Conservation (phyloP, 257 asterid species). For the Parsonsia alboflavescens region DNA sequence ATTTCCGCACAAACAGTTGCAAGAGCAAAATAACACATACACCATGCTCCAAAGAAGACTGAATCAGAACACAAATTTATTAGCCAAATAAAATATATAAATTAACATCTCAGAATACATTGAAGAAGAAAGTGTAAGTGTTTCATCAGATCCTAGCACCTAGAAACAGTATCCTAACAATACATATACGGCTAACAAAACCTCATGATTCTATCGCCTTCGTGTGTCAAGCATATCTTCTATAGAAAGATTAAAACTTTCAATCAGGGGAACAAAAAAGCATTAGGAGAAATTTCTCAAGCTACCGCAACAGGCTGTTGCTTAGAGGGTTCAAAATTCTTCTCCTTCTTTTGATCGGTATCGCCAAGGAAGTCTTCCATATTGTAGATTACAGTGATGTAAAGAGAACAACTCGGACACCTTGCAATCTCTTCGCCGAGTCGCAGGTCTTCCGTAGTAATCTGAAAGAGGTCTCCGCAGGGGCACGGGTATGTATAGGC, state of each 20-base stretch:
- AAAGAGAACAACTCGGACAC: conserved; percentile 93
- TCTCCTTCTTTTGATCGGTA: conserved; percentile 19
- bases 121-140: neutral
- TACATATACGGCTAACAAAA: neutral
- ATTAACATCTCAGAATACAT: neutral
- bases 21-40: neutral
- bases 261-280: conserved; percentile 11
- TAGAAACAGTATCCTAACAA: neutral
- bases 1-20: no score
- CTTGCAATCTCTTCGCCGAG: conserved; percentile 88
- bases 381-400: conserved; percentile 75
- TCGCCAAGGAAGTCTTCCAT: conserved; percentile 67
- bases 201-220: neutral
- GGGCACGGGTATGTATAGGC: conserved; percentile 92
- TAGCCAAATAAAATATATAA: neutral
- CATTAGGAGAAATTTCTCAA: conserved; percentile 26
- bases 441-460: conserved; percentile 70
- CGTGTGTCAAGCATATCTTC: neutral
- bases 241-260: neutral
- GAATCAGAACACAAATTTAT: neutral
- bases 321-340: conserved; percentile 44
- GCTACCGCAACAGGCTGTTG: conserved; percentile 69
- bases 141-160: neutral
- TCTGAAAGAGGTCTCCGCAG: conserved; percentile 90
- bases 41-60: neutral